Base-by-base conservation (phyloP, 768 basidiomycete genomes). In the Tephrocybe sp. region DNA sequence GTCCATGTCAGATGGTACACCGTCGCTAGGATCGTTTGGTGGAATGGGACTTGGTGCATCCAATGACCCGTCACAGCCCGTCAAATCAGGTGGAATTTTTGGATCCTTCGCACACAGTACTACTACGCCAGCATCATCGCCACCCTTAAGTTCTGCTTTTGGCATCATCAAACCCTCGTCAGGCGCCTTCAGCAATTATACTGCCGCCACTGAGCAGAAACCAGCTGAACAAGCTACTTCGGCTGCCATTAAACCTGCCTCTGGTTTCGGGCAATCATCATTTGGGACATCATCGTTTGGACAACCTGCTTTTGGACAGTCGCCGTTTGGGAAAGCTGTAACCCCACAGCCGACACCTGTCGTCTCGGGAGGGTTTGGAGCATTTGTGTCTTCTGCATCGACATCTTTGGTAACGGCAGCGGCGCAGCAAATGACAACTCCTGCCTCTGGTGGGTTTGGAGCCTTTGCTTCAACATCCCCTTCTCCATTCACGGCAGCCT, bases 1-100 rank as follows among this genome's bases (percentile, higher is more conserved):
- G 9, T 76, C 77, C 1, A 79, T 79, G 77, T 68, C 73, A 1
- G 75, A 75, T 53, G 58, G 70, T 15, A 59, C 71, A 23, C 63
- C 61, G 7, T 72, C 67, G 43, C 60, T 76, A 12, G 68, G 71
- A 8, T 73, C 67, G 44, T 59, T 76, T 12, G 68, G 71, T 12
- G 60, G 57, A 30, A 48, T 58, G 33, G 53, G 47, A 1, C 39
- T 58, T 17, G 57, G 68, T 11, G 67, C 66, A 10, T 54, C 62
- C 11, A 59, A 65, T 24, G 25, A 63, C 8, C 53, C 62, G 25
- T 54, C 68, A 5, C 67, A 68, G 40, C 56, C 71, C 4, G 61
- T 42, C 38, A 55, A 54, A 24, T 37, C 52, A 48, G 59, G 70
- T 50, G 58, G 71, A 11, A 71, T 73, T 51, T 75, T 75, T 57